Conservation (phyloP, 495 filamentous ascomycete genomes). For the Neurospora sp. region DNA sequence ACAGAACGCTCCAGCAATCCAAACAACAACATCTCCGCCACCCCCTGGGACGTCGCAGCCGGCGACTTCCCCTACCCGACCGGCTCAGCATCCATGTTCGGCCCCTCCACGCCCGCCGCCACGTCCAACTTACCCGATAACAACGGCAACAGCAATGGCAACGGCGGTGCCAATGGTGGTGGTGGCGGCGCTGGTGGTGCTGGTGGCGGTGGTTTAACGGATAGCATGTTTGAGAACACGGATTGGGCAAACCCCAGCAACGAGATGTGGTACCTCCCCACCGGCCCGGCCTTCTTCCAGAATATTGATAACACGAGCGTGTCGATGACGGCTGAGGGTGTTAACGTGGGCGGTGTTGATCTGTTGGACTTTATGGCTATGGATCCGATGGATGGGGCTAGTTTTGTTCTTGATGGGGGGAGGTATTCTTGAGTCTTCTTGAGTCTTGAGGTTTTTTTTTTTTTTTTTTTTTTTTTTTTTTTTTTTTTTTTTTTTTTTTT, state of each 20-base stretch:
- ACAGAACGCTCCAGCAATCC: slow-evolving; percentile 32
- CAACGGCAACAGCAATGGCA: slow-evolving; percentile 13
- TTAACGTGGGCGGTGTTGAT: slow-evolving; percentile 46
- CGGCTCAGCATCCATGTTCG: slow-evolving; percentile 36
- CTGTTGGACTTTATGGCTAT: slow-evolving; percentile 49
- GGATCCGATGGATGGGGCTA: slow-evolving; percentile 28
- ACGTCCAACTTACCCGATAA: slow-evolving; percentile 21
- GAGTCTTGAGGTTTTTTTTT: too few species aligned
- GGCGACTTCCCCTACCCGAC: slow-evolving; percentile 39
- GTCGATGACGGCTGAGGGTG: slow-evolving; percentile 49
- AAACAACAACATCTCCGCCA: slow-evolving; percentile 43
- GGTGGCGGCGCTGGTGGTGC: not conserved
- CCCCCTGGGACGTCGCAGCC: slow-evolving; percentile 40
- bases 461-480: too few species aligned
- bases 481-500: too few species aligned
- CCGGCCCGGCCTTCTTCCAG: slow-evolving; percentile 45
- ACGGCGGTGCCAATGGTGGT: not conserved
- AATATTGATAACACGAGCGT: slow-evolving; percentile 42
- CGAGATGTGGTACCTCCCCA: slow-evolving; percentile 49
- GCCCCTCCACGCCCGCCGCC: slow-evolving; percentile 33
- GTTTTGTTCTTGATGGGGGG: slow-evolving; percentile 28
- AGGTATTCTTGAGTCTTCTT: not conserved
- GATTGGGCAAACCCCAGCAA: slow-evolving; percentile 36
- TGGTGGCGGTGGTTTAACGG: slow-evolving; percentile 1
- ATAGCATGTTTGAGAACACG: slow-evolving; percentile 25